phyloP scores from a whole-genome alignment of 805 yeast species.

The Pichia insulana region DNA sequence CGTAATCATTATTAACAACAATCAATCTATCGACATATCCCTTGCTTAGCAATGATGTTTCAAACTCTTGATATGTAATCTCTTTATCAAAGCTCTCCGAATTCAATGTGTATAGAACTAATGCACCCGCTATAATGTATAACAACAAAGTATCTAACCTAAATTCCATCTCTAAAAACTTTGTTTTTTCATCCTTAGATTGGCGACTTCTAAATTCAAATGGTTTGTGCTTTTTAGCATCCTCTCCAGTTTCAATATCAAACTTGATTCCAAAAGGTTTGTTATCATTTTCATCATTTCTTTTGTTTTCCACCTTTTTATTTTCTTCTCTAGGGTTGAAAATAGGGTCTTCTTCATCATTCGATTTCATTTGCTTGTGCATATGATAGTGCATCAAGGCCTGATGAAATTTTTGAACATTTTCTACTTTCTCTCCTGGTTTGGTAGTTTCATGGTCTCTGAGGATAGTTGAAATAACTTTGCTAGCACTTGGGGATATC shows the following conservation, averaged over 20 bases:
- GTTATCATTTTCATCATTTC: not conserved
- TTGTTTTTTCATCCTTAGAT: constrained; percentile 8
- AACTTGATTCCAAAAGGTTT: constrained; percentile 8
- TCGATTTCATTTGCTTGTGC: constrained; percentile 20
- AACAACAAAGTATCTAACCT: constrained; percentile 17
- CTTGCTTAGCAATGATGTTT: constrained; percentile 63
- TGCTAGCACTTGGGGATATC: constrained; percentile 23
- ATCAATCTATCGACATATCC: constrained; percentile 68
- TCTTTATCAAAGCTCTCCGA: constrained; percentile 22
- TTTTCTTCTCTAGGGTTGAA: constrained; percentile 18
- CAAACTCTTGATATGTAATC: constrained; percentile 62
- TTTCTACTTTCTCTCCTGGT: constrained; percentile 25
- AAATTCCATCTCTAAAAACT: constrained; percentile 14
- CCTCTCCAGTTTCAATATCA: constrained; percentile 3
- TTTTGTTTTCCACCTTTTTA: not conserved
- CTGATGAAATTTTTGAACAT: constrained; percentile 25
- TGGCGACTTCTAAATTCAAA: constrained; percentile 9
- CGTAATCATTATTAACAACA: constrained; percentile 66
- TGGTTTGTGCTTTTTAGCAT: constrained; percentile 3
- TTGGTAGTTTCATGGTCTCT: constrained; percentile 18
- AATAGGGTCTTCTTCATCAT: constrained; percentile 16
- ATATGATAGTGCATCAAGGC: constrained; percentile 24
- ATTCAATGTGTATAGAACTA: constrained; percentile 14
- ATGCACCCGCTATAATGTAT: constrained; percentile 16
- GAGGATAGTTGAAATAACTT: constrained; percentile 21